Base-by-base conservation (phyloP, 2,329 filamentous ascomycete species). In the Monosporascus sp. region DNA sequence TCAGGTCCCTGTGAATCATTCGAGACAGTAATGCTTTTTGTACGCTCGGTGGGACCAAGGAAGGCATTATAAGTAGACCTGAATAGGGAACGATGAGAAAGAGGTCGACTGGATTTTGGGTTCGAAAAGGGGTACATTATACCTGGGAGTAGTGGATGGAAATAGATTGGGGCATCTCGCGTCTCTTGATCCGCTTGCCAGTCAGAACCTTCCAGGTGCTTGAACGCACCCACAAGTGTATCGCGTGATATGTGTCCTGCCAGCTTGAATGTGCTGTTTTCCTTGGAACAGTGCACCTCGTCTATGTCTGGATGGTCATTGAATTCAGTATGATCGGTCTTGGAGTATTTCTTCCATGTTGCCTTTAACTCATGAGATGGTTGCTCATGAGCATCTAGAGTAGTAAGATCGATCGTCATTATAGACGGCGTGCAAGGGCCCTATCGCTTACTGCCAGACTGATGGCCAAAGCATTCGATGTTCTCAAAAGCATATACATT, bases 51-150 rank as follows among this genome's bases (percentile, higher is more conserved):
- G 91, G 86, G 9, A 97, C 72, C 8, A 97, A 74, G 25, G 80
- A 80, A 14, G 92, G 92, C 3, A 92, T 73, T 50, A 97, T 80
- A 52, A 88, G 78, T 9, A 99, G 82, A 56, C 93, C 93, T 95
- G 57, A 54, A 24, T 9, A 54, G 18, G 15, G 25, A 5, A 49
- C 34, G 27, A 3, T 44, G 53, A 51, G 20, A 47, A 20, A 27
- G 42, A 18, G 17, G 34, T 3, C 36, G 20, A 17, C 34, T 50
- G 34, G 17, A 22, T 17, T 18, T 3, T 7, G 17, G 15, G 14
- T 17, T 7, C 22, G 27, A 8, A n/a, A 7, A 27, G 37, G 14
- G 24, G 9, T 18, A 24, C 50, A 24, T 65, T 74, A 62, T 73
- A 90, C 88, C 89, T 69, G 88, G 88, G 47, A 93, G 71, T 27